phyloP scores from a whole-genome alignment of 768 basidiomycete genomes.

The Steccherinum ochraceum region DNA sequence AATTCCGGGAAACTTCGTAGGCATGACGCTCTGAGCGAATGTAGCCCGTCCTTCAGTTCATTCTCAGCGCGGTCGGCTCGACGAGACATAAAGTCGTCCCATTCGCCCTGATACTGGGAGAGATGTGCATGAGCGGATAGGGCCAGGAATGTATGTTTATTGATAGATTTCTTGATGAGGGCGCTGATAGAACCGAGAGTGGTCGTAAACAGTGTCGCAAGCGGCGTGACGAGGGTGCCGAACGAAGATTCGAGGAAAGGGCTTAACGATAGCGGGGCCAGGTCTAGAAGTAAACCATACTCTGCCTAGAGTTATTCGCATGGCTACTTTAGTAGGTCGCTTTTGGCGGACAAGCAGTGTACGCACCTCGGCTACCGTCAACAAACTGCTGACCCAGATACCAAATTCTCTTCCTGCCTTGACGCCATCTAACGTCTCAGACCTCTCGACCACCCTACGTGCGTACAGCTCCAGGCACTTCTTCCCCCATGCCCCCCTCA shows the following conservation, averaged over 20 bases:
- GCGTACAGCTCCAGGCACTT: conserved; percentile 71
- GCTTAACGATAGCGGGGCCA: conserved; percentile 52
- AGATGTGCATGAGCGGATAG: conserved; percentile 63
- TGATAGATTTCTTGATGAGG: conserved; percentile 70
- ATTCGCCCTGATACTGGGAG: conserved; percentile 47
- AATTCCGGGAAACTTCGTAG: conserved; percentile 82
- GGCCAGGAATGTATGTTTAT: conserved; percentile 76
- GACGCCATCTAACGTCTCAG: conserved; percentile 62
- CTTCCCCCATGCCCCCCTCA: conserved; percentile 74
- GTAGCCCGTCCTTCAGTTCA: conserved; percentile 66
- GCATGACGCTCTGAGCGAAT: conserved; percentile 59
- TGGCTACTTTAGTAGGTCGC: too few relatives aligned
- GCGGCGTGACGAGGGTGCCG: conserved; percentile 53
- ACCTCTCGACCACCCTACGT: conserved; percentile 61
- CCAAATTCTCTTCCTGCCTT: conserved; percentile 66
- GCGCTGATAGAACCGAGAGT: conserved; percentile 56
- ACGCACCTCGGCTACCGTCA: conserved; percentile 62
- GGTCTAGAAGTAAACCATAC: conserved; percentile 54
- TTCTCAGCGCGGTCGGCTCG: conserved; percentile 44
- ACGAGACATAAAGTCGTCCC: conserved; percentile 58
- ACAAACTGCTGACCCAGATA: conserved; percentile 58
- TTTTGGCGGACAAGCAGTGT: not conserved
- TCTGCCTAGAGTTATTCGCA: conserved; percentile 69
- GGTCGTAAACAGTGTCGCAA: conserved; percentile 59
- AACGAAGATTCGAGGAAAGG: conserved; percentile 53